These are phyloP conservation scores for Quercus robur DNA, from an alignment of 306 rosid species.

Conservation along the genomic window DNA sequence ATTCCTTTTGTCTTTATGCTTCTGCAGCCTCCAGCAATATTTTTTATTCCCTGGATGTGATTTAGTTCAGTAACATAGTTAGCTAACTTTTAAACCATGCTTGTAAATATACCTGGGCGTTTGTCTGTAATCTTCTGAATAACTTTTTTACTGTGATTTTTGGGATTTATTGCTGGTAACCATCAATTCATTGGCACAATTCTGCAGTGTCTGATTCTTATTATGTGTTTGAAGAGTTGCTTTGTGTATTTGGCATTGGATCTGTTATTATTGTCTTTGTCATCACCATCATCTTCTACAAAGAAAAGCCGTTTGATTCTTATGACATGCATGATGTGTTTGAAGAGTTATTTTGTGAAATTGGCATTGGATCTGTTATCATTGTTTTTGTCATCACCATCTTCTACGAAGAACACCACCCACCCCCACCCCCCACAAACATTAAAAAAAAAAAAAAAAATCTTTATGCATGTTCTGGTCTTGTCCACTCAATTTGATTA, in stretches of 20 bases:
- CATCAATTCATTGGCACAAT: neutral
- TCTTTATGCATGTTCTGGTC: too few species aligned
- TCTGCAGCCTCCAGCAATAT: conserved; percentile 6
- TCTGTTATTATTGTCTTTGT: neutral
- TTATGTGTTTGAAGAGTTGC: neutral
- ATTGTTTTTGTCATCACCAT: too few species aligned
- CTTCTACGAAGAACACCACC: too few species aligned
- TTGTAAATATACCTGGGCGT: neutral
- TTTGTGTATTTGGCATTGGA: neutral
- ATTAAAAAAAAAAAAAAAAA: too few species aligned
- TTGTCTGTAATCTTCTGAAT: neutral
- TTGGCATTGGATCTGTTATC: neutral
- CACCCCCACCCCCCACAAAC: too few species aligned
- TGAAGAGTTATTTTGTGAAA: neutral
- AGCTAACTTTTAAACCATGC: conserved; percentile 18
- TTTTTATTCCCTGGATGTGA: conserved; percentile 11
- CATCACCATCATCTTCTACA: too few species aligned
- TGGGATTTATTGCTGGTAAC: neutral
- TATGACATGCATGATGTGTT: neutral
- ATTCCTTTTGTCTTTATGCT: conserved; percentile 23
- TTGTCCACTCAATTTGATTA: too few species aligned
- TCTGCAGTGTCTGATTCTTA: too few species aligned
- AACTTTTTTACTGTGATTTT: neutral
- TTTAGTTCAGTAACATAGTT: conserved; percentile 22
- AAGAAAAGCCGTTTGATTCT: too few species aligned